A percentile compares a stretch with the other conserved stretches of the same genome.
Evolutionary conservation across 495 filamentous ascomycete genomes (phyloP).

Genomic region (Durotheca rogersii): DNA sequence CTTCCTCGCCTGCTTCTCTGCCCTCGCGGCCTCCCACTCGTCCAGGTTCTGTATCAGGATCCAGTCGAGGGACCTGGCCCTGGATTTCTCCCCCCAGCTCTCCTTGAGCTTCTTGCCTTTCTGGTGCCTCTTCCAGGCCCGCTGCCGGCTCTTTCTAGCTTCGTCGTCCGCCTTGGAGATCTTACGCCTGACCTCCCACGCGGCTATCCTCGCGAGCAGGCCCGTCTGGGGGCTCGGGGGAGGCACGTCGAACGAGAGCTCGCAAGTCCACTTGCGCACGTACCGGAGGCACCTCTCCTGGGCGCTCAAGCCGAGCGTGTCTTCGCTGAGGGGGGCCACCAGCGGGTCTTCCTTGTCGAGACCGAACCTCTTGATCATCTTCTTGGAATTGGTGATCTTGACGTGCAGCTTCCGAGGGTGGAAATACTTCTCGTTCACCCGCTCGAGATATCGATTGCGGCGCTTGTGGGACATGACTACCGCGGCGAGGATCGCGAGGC

Average conservation of each 20-base stretch:
- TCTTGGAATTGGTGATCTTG: constrained; percentile 17
- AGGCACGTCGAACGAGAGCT: constrained; percentile 31
- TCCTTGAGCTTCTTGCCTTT: constrained; percentile 29
- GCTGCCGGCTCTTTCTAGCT: constrained; percentile 11
- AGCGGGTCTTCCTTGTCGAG: constrained; percentile 24
- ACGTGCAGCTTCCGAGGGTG: constrained; percentile 28
- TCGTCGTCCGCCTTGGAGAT: constrained; percentile 15
- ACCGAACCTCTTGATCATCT: constrained; percentile 19
- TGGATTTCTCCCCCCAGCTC: constrained; percentile 9
- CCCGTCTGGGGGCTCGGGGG: constrained; percentile 18
- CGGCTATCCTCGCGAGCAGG: constrained; percentile 23
- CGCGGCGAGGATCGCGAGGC: constrained; percentile 7
- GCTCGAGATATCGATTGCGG: constrained; percentile 11
- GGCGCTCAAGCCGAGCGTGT: constrained; percentile 13
- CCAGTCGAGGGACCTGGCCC: constrained; percentile 25
- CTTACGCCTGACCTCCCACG: constrained; percentile 28
- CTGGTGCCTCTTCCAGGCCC: constrained; percentile 27
- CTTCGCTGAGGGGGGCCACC: constrained; percentile 22
- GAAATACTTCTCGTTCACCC: constrained; percentile 29
- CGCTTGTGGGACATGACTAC: constrained; percentile 12
- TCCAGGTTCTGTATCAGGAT: constrained; percentile 27
- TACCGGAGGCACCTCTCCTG: constrained; percentile 28
- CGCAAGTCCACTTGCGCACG: constrained; percentile 16
- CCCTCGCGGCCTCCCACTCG: constrained; percentile 22
- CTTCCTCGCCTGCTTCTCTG: constrained; percentile 21